A percentile compares a stretch with the other conserved stretches of the same genome.
Evolutionary conservation across 2,329 filamentous ascomycete genomes (phyloP).

Genomic region (Diplodia corticola): DNA sequence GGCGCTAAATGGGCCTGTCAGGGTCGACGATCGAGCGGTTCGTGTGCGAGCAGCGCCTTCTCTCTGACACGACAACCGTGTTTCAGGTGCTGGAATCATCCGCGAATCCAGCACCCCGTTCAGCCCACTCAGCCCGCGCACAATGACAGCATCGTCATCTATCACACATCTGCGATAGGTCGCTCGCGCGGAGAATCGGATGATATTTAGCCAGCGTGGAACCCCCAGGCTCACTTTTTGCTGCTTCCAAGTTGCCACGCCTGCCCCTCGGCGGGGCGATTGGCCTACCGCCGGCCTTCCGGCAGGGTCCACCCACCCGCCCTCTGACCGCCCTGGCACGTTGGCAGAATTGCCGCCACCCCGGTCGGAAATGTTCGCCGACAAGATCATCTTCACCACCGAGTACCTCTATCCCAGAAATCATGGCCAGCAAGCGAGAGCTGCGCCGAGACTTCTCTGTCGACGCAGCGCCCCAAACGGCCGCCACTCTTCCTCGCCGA

Average conservation of each 20-base stretch:
- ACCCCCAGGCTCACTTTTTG: not conserved
- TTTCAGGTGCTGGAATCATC: not conserved
- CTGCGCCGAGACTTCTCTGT: not conserved
- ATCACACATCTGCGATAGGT: not conserved
- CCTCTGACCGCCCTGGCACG: conserved; percentile 13
- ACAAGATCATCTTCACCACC: not conserved
- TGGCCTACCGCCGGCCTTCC: not conserved
- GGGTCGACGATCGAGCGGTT: conserved; percentile 5
- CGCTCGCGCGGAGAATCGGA: not conserved
- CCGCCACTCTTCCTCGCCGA: conserved; percentile 5
- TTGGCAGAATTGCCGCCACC: not conserved
- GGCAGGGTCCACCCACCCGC: not conserved
- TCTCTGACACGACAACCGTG: conserved; percentile 10
- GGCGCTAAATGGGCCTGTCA: conserved; percentile 17
- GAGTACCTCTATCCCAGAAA: not conserved
- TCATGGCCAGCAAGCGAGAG: conserved; percentile 7
- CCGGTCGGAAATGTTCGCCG: conserved; percentile 20
- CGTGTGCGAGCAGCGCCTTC: conserved; percentile 8
- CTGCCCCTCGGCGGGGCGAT: conserved; percentile 20
- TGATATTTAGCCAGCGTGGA: not conserved
- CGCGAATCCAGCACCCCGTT: not conserved
- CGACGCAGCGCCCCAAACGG: not conserved
- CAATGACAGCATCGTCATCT: not conserved
- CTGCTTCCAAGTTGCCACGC: too few relatives aligned
- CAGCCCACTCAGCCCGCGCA: not conserved